These are phyloP conservation scores for Chlorencoelia australis DNA, from an alignment of 2,329 filamentous ascomycete species.

Conservation along the genomic window DNA sequence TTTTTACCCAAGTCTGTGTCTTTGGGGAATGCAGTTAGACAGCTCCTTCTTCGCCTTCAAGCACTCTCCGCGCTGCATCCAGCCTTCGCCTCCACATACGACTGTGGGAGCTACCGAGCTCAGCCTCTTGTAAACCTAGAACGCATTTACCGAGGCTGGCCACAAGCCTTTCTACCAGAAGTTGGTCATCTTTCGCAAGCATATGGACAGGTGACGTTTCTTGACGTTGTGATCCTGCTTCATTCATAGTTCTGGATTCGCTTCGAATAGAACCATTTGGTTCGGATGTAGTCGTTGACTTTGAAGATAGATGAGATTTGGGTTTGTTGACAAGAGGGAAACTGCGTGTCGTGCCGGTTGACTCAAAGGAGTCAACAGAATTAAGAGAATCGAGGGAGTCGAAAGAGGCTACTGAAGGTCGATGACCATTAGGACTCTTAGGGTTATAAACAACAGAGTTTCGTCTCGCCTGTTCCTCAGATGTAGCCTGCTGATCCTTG, in stretches of 20 bases:
- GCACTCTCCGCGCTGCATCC: conserved; percentile 60
- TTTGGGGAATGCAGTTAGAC: conserved; percentile 17
- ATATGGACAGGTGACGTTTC: conserved; percentile 24
- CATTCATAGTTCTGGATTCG: conserved; percentile 8
- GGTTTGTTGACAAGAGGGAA: conserved; percentile 50
- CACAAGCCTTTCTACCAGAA: conserved; percentile 49
- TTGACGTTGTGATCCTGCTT: conserved; percentile 9
- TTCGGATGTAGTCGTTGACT: conserved; percentile 3
- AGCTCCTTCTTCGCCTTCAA: conserved; percentile 56
- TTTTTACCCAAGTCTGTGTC: not conserved
- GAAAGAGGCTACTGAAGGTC: conserved; percentile 44
- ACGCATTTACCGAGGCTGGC: conserved; percentile 51
- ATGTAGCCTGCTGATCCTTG: conserved; percentile 5
- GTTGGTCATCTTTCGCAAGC: conserved; percentile 42
- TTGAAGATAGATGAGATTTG: conserved; percentile 24
- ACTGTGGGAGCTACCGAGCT: conserved; percentile 45
- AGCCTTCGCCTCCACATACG: conserved; percentile 60
- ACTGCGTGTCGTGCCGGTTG: conserved; percentile 46
- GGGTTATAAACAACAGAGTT: conserved; percentile 12
- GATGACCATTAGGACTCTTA: too few species aligned
- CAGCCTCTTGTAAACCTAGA: conserved; percentile 44
- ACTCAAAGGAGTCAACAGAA: conserved; percentile 28
- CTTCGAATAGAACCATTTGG: conserved; percentile 4
- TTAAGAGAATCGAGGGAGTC: too few species aligned
- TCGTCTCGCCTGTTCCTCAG: conserved; percentile 8